These are phyloP conservation scores for Lolium rigidum DNA, from an alignment of 176 grass and related monocot genomes.

Conservation along the genomic window DNA sequence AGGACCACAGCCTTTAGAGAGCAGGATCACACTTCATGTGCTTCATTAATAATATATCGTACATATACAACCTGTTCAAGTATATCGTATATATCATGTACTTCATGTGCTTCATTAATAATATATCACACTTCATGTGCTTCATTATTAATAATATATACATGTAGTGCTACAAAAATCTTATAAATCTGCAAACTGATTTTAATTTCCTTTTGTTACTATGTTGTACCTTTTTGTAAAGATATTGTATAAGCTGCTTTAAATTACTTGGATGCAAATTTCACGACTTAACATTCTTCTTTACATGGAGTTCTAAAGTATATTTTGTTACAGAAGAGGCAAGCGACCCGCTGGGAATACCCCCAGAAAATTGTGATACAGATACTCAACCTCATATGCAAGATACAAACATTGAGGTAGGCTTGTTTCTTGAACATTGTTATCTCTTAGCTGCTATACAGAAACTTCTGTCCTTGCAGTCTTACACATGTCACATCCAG, in stretches of 20 bases:
- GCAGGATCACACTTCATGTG: conserved; percentile 33
- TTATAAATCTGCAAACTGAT: conserved; percentile 20
- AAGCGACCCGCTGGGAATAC: conserved; percentile 26
- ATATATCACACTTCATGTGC: too few species aligned
- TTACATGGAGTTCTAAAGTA: conserved; percentile 37
- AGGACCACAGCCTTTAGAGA: background rate
- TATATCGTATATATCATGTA: too few species aligned
- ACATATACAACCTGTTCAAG: background rate
- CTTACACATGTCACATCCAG: conserved; percentile 35
- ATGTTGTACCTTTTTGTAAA: conserved; percentile 26
- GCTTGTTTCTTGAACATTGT: conserved; percentile 33
- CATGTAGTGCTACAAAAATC: conserved; percentile 21
- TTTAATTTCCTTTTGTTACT: conserved; percentile 27
- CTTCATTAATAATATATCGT: conserved; percentile 22
- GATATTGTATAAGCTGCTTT: conserved; percentile 3
- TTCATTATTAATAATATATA: background rate
- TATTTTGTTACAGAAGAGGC: conserved; percentile 49
- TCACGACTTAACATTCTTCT: conserved; percentile 22
- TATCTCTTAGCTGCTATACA: conserved; percentile 21
- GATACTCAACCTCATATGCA: conserved; percentile 42
- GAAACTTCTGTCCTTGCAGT: background rate
- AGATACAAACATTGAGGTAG: conserved; percentile 54
- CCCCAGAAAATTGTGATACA: conserved; percentile 29
- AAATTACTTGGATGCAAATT: conserved; percentile 23
- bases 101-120: too few species aligned